These are phyloP conservation scores for Syzygium malaccense DNA, from an alignment of 441 rosid genomes.

Conservation along the genomic window DNA sequence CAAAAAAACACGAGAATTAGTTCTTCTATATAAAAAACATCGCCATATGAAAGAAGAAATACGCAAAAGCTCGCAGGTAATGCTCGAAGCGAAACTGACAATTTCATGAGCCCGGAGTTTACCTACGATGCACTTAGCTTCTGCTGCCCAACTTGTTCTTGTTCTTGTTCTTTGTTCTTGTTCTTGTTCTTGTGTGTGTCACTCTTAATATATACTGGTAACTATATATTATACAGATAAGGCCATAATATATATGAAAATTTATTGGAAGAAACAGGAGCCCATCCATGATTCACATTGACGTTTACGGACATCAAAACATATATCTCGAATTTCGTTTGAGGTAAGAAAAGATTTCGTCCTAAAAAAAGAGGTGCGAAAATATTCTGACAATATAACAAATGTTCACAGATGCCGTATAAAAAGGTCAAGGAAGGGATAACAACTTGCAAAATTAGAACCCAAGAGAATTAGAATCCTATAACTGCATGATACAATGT, in stretches of 20 bases:
- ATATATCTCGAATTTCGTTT: background rate
- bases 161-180: no score
- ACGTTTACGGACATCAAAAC: background rate
- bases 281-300: background rate
- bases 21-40: background rate
- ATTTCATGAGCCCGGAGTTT: background rate
- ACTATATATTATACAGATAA: background rate
- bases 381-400: background rate
- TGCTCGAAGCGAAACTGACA: background rate
- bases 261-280: background rate
- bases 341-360: background rate
- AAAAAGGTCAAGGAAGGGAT: background rate
- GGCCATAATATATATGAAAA: background rate
- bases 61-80: background rate
- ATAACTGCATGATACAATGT: background rate
- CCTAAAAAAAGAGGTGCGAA: background rate
- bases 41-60: background rate
- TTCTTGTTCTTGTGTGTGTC: no score
- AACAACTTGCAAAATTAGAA: background rate
- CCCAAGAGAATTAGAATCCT: background rate
- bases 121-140: background rate
- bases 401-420: background rate
- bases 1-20: background rate
- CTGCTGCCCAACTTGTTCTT: background rate
- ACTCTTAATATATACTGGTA: background rate